Evolutionary conservation across 1,139 yeast species (phyloP), one percentile per base, ranked within the genome.

Genomic region (Diutina mesorugosa): DNA sequence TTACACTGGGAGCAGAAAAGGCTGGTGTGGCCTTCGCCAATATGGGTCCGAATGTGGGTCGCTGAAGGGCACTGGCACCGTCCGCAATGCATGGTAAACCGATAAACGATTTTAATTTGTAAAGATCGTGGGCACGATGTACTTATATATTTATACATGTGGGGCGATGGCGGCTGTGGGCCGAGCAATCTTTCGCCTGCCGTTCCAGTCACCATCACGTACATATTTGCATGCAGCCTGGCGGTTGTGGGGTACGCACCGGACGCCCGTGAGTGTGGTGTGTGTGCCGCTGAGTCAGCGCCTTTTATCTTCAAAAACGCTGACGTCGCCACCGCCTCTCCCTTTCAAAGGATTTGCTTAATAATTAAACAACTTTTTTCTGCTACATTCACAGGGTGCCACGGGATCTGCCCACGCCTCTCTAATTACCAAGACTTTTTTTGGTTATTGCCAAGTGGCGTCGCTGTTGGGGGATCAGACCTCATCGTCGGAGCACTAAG

Each of bases 1-100:
- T 50, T 32, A 21, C 53, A 50, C 21, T 50, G 41, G 53, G 53
- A 30, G 45, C 53, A 50, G 18, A 50, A 50, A 7, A 50, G 53
- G 7, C 53, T 28, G 41, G 30, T 30, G 10, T 32, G 30, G 6
- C 53, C 53, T 10, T 50, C 53, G 4, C 53, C 53, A 21, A 50
- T 30, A 16, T 50, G 41, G 28, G 53, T 50, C 14, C 21, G 32
- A 32, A 50, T 50, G 18, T 50, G 53, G n/a, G 53, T 28, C 29
- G 32, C 18, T 14, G 32, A n/a, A 30, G 53, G 53, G 18, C 53
- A 50, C 45, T 32, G 53, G 21, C 53, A 50, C 29, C 38, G 51
- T 14, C 51, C 35, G 14, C 53, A 50, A n/a, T 26, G 35, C 53
- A 50, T 50, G 41, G 26, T 45, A n/a, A 6, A 10, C 14, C 3